A percentile compares a stretch with the other conserved stretches of the same genome.
These are phyloP conservation scores for Phytophthora gonapodyides DNA, from an alignment of 352 stramenopile species.

Conservation along the genomic window DNA sequence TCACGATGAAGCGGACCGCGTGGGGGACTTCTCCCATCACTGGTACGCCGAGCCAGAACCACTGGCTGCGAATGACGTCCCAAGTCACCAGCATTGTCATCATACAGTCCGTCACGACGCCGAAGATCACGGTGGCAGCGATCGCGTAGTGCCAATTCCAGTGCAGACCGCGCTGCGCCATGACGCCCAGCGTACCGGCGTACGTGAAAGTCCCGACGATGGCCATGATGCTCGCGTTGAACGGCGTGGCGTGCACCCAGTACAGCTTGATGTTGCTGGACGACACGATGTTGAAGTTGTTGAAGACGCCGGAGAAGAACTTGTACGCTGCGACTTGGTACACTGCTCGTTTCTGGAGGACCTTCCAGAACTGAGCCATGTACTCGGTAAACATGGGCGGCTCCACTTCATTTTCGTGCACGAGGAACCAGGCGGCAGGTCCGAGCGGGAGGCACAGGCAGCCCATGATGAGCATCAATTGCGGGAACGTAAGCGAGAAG, in stretches of 20 bases:
- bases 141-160: conserved; percentile 69
- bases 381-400: conserved; percentile 40
- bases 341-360: conserved; percentile 64
- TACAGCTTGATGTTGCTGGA: conserved; percentile 57
- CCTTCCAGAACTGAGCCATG: conserved; percentile 50
- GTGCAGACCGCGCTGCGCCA: conserved; percentile 45
- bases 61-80: conserved; percentile 58
- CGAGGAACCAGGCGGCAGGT: conserved; percentile 36
- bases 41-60: conserved; percentile 65
- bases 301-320: conserved; percentile 66
- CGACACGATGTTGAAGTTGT: conserved; percentile 64
- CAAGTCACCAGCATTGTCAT: conserved; percentile 64
- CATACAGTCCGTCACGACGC: conserved; percentile 45
- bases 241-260: conserved; percentile 63
- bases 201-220: conserved; percentile 58
- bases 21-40: conserved; percentile 58
- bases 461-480: conserved; percentile 53
- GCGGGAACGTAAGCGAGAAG: conserved; percentile 55
- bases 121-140: conserved; percentile 43
- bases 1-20: conserved; percentile 58
- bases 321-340: conserved; percentile 68
- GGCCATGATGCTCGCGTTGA: conserved; percentile 59
- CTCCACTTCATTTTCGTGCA: conserved; percentile 30
- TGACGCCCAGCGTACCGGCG: conserved; percentile 50
- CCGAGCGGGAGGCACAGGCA: conserved; percentile 42